Conservation (phyloP, 371 early-diverging fungal genomes). For the Spiromyces aspiralis region DNA sequence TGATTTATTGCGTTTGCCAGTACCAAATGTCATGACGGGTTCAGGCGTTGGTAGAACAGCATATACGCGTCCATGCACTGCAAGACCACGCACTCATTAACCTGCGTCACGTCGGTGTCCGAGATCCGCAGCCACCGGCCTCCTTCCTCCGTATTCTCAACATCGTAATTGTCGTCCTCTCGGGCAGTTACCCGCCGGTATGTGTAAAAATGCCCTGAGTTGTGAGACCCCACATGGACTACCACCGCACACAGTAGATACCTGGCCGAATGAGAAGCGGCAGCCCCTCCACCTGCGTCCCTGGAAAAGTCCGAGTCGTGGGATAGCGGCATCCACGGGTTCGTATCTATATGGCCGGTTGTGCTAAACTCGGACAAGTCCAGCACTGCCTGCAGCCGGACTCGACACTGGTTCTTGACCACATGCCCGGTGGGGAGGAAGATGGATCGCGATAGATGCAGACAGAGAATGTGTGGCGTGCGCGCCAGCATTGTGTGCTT, state of each 20-base stretch:
- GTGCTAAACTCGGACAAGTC: slow-evolving; percentile 53
- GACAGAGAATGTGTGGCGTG: slow-evolving; percentile 42
- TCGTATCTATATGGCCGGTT: slow-evolving; percentile 35
- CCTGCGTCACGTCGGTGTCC: slow-evolving; percentile 37
- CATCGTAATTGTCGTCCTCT: background rate
- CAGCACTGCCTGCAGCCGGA: slow-evolving; percentile 46
- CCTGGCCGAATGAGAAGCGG: slow-evolving; percentile 17
- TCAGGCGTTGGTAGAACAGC: slow-evolving; percentile 58
- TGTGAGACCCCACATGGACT: slow-evolving; percentile 46
- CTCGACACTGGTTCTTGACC: slow-evolving; percentile 53
- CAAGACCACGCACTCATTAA: slow-evolving; percentile 33
- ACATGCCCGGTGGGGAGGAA: slow-evolving; percentile 43
- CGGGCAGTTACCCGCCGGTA: slow-evolving; percentile 33
- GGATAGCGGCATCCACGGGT: slow-evolving; percentile 40
- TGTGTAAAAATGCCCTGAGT: slow-evolving; percentile 53
- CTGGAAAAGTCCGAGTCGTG: background rate
- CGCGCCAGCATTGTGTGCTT: slow-evolving; percentile 46
- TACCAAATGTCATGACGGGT: too few species aligned
- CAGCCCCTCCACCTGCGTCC: too few species aligned
- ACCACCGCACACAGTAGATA: slow-evolving; percentile 44
- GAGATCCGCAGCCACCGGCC: slow-evolving; percentile 49
- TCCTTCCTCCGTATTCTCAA: background rate
- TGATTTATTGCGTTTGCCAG: too few species aligned
- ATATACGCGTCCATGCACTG: slow-evolving; percentile 42
- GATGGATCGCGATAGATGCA: slow-evolving; percentile 67